Percentiles rank a stretch among this genome's conserved stretches.
These are phyloP conservation scores for Fusarium musae DNA, from an alignment of 2,329 filamentous ascomycete species.

Conservation along the genomic window DNA sequence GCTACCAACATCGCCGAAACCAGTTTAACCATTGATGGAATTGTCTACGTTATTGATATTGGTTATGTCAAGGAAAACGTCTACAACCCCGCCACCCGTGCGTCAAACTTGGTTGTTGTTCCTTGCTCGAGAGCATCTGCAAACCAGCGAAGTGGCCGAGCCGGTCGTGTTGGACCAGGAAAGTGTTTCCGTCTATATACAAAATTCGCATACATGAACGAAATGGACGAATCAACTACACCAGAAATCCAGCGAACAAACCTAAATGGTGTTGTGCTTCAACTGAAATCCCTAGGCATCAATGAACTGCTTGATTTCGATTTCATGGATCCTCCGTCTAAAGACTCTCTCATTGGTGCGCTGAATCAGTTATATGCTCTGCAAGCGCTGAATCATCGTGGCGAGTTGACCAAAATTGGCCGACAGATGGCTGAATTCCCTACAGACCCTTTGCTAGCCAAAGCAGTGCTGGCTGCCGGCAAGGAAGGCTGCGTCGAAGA, in stretches of 20 bases:
- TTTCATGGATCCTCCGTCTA: constrained; percentile 93
- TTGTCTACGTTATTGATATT: constrained; percentile 94
- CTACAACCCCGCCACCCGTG: constrained; percentile 90
- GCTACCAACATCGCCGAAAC: constrained; percentile 99
- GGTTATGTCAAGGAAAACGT: constrained; percentile 96
- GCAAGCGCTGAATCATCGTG: constrained; percentile 87
- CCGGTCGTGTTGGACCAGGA: constrained; percentile 89
- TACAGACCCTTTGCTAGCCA: constrained; percentile 90
- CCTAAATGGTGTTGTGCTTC: constrained; percentile 83
- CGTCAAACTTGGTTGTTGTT: constrained; percentile 91
- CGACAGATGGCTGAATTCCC: constrained; percentile 97
- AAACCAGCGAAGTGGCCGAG: constrained; percentile 91
- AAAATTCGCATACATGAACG: constrained; percentile 92
- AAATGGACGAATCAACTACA: constrained; percentile 90
- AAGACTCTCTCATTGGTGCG: constrained; percentile 87
- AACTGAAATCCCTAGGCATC: constrained; percentile 90
- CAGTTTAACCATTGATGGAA: constrained; percentile 93
- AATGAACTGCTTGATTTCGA: constrained; percentile 94
- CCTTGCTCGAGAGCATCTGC: constrained; percentile 92
- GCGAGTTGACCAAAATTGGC: constrained; percentile 89
- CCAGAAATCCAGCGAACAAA: constrained; percentile 95
- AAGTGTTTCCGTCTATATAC: constrained; percentile 96
- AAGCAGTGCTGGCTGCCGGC: constrained; percentile 87
- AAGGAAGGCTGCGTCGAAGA: constrained; percentile 94
- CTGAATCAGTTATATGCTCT: constrained; percentile 92